Evolutionary conservation across 164 flowering plant species (phyloP).

Genomic region (Magnolia kwangsiensis): DNA sequence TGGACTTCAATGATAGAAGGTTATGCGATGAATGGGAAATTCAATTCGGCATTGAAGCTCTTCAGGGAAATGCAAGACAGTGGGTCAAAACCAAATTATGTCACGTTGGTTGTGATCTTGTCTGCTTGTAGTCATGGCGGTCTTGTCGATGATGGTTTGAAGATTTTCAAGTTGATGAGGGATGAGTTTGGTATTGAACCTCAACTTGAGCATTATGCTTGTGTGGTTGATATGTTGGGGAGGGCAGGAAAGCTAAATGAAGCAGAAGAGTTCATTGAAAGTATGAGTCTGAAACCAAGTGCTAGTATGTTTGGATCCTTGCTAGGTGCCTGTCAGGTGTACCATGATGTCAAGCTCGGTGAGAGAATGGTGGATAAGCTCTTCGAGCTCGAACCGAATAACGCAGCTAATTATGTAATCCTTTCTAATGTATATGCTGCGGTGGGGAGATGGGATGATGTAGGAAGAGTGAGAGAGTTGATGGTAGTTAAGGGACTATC

Average conservation of each 20-base stretch:
- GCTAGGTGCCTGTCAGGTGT: slow-evolving; percentile 10
- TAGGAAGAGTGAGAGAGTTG: neutral
- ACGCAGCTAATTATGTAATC: slow-evolving; percentile 9
- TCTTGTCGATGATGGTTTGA: slow-evolving; percentile 6
- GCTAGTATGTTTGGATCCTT: slow-evolving; percentile 4
- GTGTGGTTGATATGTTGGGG: slow-evolving; percentile 13
- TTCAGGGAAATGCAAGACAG: slow-evolving; percentile 1
- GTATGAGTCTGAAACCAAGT: neutral
- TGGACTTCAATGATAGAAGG: slow-evolving; percentile 29
- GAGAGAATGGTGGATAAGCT: neutral
- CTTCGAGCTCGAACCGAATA: slow-evolving; percentile 10
- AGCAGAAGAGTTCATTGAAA: slow-evolving; percentile 6
- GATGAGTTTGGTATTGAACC: slow-evolving; percentile 8
- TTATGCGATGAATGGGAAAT: slow-evolving; percentile 18
- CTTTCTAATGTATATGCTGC: slow-evolving; percentile 12
- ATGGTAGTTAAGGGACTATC: slow-evolving; percentile 6
- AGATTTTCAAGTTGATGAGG: slow-evolving; percentile 3
- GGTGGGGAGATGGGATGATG: slow-evolving; percentile 9
- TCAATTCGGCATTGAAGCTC: slow-evolving; percentile 5
- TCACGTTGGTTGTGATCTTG: slow-evolving; percentile 7
- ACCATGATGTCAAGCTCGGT: slow-evolving; percentile 3
- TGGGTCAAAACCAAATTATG: slow-evolving; percentile 4
- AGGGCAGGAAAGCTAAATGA: slow-evolving; percentile 10
- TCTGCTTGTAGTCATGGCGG: slow-evolving; percentile 15
- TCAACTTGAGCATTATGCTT: slow-evolving; percentile 9